These are phyloP conservation scores for Saccharomyces hybrid DNA, from an alignment of 1,139 yeast genomes.

Conservation along the genomic window DNA sequence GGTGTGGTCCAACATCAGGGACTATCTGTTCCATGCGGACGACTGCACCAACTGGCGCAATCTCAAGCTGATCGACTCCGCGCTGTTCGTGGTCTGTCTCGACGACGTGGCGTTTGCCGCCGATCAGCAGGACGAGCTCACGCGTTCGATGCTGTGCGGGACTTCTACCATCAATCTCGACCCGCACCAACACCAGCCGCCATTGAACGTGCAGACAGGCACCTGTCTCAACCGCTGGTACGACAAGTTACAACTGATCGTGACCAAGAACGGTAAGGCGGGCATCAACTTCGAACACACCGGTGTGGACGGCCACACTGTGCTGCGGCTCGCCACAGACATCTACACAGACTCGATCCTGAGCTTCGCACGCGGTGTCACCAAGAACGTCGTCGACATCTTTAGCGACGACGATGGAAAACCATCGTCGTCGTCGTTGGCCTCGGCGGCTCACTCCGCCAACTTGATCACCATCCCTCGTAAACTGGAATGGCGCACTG, in stretches of 20 bases:
- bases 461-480: constrained; percentile 63
- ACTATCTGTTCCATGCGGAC: constrained; percentile 36
- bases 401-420: constrained; percentile 34
- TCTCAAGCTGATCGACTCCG: constrained; percentile 63
- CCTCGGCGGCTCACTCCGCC: constrained; percentile 4
- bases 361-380: constrained; percentile 77
- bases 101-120: constrained; percentile 56
- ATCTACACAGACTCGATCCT: constrained; percentile 86
- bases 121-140: constrained; percentile 54
- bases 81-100: constrained; percentile 68
- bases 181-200: constrained; percentile 4
- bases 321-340: constrained; percentile 78
- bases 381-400: constrained; percentile 64
- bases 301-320: constrained; percentile 95
- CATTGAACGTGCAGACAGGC: constrained; percentile 80
- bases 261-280: constrained; percentile 84
- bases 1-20: constrained; percentile 70
- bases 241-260: constrained; percentile 80
- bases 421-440: background rate
- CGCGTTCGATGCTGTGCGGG: constrained; percentile 81
- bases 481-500: constrained; percentile 81
- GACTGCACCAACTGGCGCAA: constrained; percentile 53
- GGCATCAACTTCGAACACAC: constrained; percentile 94
- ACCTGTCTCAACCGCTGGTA: constrained; percentile 95
- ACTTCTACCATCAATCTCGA: constrained; percentile 39